Conservation (phyloP, 768 basidiomycete species). For the Lanmaoa pseudosensibilis region DNA sequence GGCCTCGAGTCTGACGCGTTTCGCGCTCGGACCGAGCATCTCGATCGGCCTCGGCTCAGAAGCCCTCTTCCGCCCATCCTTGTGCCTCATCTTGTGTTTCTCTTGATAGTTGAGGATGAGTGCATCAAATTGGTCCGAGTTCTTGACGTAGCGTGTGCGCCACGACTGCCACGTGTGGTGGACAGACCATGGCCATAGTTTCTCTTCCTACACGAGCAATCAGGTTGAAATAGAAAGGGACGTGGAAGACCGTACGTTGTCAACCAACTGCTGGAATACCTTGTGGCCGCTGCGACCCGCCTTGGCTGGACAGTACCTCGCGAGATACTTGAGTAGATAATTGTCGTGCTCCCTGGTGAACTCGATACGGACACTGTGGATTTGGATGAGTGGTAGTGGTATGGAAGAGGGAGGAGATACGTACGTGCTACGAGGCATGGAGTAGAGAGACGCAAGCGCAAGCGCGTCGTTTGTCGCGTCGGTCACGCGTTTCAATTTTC, state of each 20-base stretch:
- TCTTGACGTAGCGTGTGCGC: slow-evolving; percentile 58
- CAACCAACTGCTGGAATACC: slow-evolving; percentile 43
- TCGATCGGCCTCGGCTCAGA: neutral
- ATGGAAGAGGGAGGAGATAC: neutral
- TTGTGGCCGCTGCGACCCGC: slow-evolving; percentile 47
- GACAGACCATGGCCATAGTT: slow-evolving; percentile 51
- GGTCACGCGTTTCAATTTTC: slow-evolving; percentile 1
- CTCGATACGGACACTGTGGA: slow-evolving; percentile 21
- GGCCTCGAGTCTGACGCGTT: slow-evolving; percentile 6
- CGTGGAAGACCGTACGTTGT: slow-evolving; percentile 42
- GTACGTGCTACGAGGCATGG: slow-evolving; percentile 8
- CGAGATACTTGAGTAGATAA: slow-evolving; percentile 47
- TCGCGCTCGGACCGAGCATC: neutral
- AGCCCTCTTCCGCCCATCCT: slow-evolving; percentile 4
- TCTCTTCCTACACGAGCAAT: slow-evolving; percentile 32
- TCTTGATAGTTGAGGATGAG: slow-evolving; percentile 42
- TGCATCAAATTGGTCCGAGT: slow-evolving; percentile 42
- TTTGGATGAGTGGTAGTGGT: neutral
- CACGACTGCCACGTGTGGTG: slow-evolving; percentile 61
- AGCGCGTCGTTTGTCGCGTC: neutral
- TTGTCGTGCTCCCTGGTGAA: slow-evolving; percentile 45
- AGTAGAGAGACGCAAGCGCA: too few relatives aligned
- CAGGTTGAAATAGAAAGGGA: neutral
- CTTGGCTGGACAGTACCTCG: slow-evolving; percentile 42
- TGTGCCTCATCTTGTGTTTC: slow-evolving; percentile 24